phyloP scores from a whole-genome alignment of 805 yeast species.

The Kazachstania bromeliacearum region DNA sequence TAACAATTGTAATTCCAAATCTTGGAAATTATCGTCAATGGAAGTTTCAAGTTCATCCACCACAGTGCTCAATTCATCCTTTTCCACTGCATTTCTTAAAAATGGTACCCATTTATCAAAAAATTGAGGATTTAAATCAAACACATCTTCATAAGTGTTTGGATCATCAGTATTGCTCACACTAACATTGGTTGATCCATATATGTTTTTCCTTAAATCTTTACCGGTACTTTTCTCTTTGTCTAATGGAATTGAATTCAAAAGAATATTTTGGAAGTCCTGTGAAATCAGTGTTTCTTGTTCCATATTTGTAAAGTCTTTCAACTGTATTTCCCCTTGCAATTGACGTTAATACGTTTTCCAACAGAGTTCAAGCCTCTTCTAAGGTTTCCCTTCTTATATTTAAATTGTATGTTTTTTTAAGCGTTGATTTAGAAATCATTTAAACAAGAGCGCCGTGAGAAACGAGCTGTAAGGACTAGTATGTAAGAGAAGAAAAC shows the following conservation, averaged over 20 bases:
- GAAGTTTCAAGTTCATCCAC: slow-evolving; percentile 26
- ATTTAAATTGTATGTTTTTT: too few relatives aligned
- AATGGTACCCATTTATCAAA: slow-evolving; percentile 30
- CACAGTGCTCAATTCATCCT: slow-evolving; percentile 14
- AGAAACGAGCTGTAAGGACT: too few relatives aligned
- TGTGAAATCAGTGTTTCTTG: slow-evolving; percentile 21
- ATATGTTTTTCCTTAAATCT: too few relatives aligned
- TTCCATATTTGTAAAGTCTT: slow-evolving; percentile 15
- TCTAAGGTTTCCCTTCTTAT: too few relatives aligned
- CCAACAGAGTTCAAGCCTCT: too few relatives aligned
- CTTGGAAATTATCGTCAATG: slow-evolving; percentile 29
- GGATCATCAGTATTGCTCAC: too few relatives aligned
- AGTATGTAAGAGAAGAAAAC: too few relatives aligned
- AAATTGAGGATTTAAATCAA: slow-evolving; percentile 20
- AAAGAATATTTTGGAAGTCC: slow-evolving; percentile 25
- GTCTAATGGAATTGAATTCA: slow-evolving; percentile 10
- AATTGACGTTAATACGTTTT: too few relatives aligned
- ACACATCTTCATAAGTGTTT: not conserved
- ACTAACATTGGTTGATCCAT: too few relatives aligned
- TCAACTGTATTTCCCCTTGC: not conserved
- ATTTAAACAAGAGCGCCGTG: too few relatives aligned
- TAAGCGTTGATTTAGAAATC: too few relatives aligned
- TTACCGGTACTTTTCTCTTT: slow-evolving; percentile 6
- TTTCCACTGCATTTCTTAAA: slow-evolving; percentile 22
- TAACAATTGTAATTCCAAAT: slow-evolving; percentile 23